phyloP scores from a whole-genome alignment of 345 rosid species.

The Arabidopsis suecica region DNA sequence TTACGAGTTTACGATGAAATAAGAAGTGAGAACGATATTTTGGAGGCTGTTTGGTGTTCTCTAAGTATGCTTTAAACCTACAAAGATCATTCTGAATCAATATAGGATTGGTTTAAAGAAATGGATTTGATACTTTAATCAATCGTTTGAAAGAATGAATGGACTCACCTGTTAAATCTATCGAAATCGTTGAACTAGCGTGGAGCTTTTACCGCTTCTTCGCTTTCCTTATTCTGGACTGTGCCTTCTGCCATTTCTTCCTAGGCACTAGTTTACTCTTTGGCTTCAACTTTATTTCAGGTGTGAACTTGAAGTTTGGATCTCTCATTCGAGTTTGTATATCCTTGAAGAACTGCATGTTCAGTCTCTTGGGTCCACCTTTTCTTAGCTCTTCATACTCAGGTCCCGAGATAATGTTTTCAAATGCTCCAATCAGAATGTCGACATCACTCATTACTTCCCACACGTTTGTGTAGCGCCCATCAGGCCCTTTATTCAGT shows the following conservation, averaged over 20 bases:
- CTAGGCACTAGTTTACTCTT: conserved; percentile 85
- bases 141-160: conserved; percentile 9
- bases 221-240: conserved; percentile 87
- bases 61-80: conserved; percentile 10
- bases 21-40: background rate
- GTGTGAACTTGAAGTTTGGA: conserved; percentile 85
- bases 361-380: conserved; percentile 90
- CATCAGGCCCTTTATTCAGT: conserved; percentile 92
- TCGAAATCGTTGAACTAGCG: conserved; percentile 7
- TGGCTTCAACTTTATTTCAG: conserved; percentile 87
- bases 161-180: conserved; percentile 3
- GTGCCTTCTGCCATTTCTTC: conserved; percentile 90
- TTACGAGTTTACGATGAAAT: conserved; percentile 1
- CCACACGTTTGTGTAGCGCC: conserved; percentile 89
- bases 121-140: conserved; percentile 22
- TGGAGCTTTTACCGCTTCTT: conserved; percentile 60
- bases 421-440: conserved; percentile 88
- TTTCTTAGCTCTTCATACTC: conserved; percentile 93
- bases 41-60: conserved; percentile 5
- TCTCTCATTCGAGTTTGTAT: conserved; percentile 95
- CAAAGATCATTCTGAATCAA: background rate
- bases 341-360: conserved; percentile 93
- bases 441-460: conserved; percentile 94
- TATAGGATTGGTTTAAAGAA: conserved; percentile 2
- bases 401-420: conserved; percentile 85